Base-by-base conservation (phyloP, 179 eudicot genomes). In the Spergularia azorica region DNA sequence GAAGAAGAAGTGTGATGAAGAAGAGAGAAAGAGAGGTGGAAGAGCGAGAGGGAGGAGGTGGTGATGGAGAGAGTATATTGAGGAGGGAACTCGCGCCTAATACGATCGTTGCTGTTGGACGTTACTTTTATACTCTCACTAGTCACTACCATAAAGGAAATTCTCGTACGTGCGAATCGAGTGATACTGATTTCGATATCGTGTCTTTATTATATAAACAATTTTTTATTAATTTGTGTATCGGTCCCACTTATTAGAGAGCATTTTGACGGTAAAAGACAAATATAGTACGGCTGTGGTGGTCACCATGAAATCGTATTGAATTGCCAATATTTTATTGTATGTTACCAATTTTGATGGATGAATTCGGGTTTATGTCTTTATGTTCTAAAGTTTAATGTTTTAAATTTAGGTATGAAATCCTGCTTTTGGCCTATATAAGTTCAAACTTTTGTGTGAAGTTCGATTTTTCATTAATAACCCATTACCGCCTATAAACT, bases 11-110 rank as follows among this genome's bases (percentile, higher is more conserved):
- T 54, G 62, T 36, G 13, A 55, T 2, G 51, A 15, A 36, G 4
- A 36, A 65, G 56, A 58, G 39, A 67, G 11, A 71, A 2, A 15
- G 10, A 55, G 6, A 15, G 54, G 18, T 5, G 52, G 18, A 52
- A 63, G 67, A 60, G 56, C 58, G 36, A 20, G 5, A 16, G 11
- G 52, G 26, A 21, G 48, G 13, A 16, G 41, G 32, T 14, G 52
- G 9, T 15, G n/a, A 4, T 21, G 21, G 59, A 16, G 46, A 18
- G 38, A 3, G 77, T 16, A 20, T 4, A 18, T 52, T 17, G 14
- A 16, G 36, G 58, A 41, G 14, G 39, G 66, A 15, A 10, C 72
- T 54, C 70, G 80, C 80, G 80, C 80, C 70, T 71, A 70, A 5
- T 75, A 75, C 54, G 71, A 52, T 74, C 68, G 63, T n/a, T 38